Evolutionary conservation across 306 rosid species (phyloP), one percentile per base, ranked within the genome.

Genomic region (Datisca glomerata): DNA sequence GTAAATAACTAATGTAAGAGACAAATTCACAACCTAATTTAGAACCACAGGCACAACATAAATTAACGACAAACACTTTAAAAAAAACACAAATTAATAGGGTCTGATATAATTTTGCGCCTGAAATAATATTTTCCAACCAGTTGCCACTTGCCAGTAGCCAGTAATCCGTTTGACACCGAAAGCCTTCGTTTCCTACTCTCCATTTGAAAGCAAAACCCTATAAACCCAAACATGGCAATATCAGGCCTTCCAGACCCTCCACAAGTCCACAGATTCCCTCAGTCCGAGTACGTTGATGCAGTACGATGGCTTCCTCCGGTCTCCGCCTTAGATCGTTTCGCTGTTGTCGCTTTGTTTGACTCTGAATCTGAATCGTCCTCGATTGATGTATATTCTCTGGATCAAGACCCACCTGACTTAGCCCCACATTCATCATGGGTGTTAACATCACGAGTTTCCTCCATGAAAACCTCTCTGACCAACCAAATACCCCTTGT

Each of bases 231-330:
- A 45, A 32, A 43, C 63, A 84, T 70, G 74, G 66, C 69, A 41
- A 73, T 66, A 68, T n/a, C 71, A 4, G 41, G 51, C 14, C 46
- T 10, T 29, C 47, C 71, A 5, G 67, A 79, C 8, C 64, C 64
- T 28, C 63, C 65, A 24, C 60, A 53, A 60, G 47, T 79, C 66
- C 69, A 74, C 37, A 58, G 80, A 28, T 43, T 83, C 24, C 83
- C 85, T 1, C 94, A 71, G 43, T 24, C 70, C 50, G 64, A 80
- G 63, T 83, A 87, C 69, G 24, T 87, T 2, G 85, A 83, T 55
- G 68, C 80, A 0, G 94, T 79, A 29, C 85, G 94, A 2, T 87
- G 97, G 97, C 78, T 83, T n/a, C 86, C 97, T 2, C 65, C 55
- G 0, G 27, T 55, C 21, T 74, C 89, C 7, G 69, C 89, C 41